phyloP scores from a whole-genome alignment of 2,329 filamentous ascomycete species.

The Aureobasidium namibiae region DNA sequence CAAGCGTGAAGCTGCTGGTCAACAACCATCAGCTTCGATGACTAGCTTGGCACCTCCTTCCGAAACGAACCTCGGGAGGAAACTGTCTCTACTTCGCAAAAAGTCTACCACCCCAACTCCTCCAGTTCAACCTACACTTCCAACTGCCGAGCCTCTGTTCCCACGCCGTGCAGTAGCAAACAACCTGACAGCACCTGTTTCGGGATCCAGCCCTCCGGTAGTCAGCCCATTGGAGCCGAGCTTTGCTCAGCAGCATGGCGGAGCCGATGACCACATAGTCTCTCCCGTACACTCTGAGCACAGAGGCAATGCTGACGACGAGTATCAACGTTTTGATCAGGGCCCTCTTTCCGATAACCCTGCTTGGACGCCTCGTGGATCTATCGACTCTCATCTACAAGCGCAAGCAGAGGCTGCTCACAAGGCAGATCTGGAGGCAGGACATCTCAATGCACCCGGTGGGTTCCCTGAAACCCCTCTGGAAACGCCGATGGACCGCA shows the following conservation, averaged over 20 bases:
- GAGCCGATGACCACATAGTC: conserved; percentile 25
- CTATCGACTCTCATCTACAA: conserved; percentile 17
- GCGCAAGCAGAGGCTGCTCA: conserved; percentile 5
- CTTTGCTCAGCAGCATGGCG: neutral
- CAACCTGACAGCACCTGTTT: neutral
- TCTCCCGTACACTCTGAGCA: conserved; percentile 56
- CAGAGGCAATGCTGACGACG: conserved; percentile 49
- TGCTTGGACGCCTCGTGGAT: conserved; percentile 59
- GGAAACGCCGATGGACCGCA: neutral
- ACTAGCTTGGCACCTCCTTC: conserved; percentile 19
- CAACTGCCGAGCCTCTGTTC: neutral
- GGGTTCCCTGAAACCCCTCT: conserved; percentile 10
- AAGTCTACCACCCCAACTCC: conserved; percentile 18
- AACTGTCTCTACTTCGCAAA: conserved; percentile 35
- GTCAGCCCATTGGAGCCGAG: neutral
- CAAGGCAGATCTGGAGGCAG: neutral
- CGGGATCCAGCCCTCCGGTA: neutral
- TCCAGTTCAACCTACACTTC: conserved; percentile 17
- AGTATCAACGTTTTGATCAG: conserved; percentile 71
- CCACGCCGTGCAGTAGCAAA: neutral
- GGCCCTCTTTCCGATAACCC: conserved; percentile 82
- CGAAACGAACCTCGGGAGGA: conserved; percentile 27
- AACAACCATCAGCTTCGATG: neutral
- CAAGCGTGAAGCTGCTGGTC: neutral
- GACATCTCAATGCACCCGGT: conserved; percentile 6